phyloP scores from a whole-genome alignment of 805 yeast genomes.

The Candida maltosa region DNA sequence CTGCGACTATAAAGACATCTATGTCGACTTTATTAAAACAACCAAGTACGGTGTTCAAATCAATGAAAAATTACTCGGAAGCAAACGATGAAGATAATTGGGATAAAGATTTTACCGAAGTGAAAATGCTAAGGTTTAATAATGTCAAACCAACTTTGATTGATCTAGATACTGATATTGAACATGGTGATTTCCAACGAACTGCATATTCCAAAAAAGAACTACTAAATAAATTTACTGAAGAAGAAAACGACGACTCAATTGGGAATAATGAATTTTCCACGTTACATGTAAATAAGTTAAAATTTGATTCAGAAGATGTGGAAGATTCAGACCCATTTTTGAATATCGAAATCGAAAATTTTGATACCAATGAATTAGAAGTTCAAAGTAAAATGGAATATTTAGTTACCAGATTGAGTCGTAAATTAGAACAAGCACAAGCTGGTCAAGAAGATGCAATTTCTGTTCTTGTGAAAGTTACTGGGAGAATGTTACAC shows the following conservation, averaged over 20 bases:
- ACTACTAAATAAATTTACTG: conserved; percentile 28
- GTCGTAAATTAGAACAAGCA: conserved; percentile 27
- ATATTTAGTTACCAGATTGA: conserved; percentile 28
- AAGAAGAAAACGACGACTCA: conserved; percentile 18
- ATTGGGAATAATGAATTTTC: conserved; percentile 6
- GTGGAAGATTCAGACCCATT: conserved; percentile 35
- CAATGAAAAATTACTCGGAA: conserved; percentile 26
- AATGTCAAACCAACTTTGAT: background rate
- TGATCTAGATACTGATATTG: conserved; percentile 2
- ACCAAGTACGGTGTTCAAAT: conserved; percentile 12
- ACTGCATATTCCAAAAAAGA: conserved; percentile 21
- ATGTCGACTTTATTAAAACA: conserved; percentile 1
- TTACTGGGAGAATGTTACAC: conserved; percentile 36
- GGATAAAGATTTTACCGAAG: conserved; percentile 29
- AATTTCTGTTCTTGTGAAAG: conserved; percentile 24
- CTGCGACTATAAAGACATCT: conserved; percentile 5
- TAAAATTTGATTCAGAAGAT: background rate
- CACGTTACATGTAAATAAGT: background rate
- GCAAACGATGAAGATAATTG: conserved; percentile 28
- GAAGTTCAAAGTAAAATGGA: conserved; percentile 41
- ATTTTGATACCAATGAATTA: conserved; percentile 38
- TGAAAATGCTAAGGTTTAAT: too few relatives aligned
- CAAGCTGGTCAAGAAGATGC: conserved; percentile 29
- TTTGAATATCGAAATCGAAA: conserved; percentile 32
- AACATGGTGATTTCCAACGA: conserved; percentile 6